These are phyloP conservation scores for Asterionellopsis glacialis DNA, from an alignment of 108 stramenopile genomes.

Conservation along the genomic window DNA sequence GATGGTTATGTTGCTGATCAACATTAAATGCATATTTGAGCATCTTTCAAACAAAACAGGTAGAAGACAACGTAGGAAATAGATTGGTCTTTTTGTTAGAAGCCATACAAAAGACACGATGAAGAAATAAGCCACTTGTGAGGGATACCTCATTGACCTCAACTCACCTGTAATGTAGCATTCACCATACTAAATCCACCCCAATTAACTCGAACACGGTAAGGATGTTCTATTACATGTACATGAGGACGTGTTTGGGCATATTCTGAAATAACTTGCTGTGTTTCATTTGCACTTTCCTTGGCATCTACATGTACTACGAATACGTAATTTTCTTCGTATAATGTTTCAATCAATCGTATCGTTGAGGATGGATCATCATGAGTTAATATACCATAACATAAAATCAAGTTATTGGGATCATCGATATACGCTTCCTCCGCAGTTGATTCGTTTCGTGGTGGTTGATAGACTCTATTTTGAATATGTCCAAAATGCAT, in stretches of 20 bases:
- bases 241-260: constrained; percentile 47
- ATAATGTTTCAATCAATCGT: constrained; percentile 74
- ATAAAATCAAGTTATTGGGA: constrained; percentile 59
- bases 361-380: constrained; percentile 74
- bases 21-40: constrained; percentile 47
- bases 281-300: constrained; percentile 53
- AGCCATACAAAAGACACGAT: too few relatives aligned
- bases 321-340: constrained; percentile 57
- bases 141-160: not conserved
- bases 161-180: constrained; percentile 68
- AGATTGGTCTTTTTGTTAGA: too few relatives aligned
- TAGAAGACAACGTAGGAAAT: too few relatives aligned
- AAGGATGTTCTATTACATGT: constrained; percentile 54
- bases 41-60: constrained; percentile 14
- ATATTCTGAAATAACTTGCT: constrained; percentile 58
- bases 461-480: constrained; percentile 73
- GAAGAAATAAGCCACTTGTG: too few relatives aligned
- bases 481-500: constrained; percentile 51
- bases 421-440: constrained; percentile 61
- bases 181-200: constrained; percentile 94
- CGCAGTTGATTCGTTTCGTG: constrained; percentile 21
- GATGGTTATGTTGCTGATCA: constrained; percentile 21
- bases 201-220: constrained; percentile 89
- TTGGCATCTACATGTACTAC: constrained; percentile 91
- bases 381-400: constrained; percentile 85